Percentiles rank a stretch among this genome's conserved stretches.
phyloP scores from a whole-genome alignment of 2,329 filamentous ascomycete genomes.

The Anthostomella pinea region DNA sequence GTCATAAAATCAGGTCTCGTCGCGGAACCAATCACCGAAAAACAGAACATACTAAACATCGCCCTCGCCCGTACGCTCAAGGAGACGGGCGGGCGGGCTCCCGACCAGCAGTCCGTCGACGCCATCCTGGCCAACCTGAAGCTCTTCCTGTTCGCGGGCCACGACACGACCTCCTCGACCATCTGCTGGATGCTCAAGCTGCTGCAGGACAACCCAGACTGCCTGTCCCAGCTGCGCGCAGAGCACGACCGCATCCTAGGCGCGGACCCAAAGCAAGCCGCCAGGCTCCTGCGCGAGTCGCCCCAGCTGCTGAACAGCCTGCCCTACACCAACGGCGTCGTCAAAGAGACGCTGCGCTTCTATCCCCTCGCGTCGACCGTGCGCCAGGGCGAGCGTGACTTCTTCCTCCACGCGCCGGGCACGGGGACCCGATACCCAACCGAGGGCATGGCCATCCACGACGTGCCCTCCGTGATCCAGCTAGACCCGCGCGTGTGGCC shows the following conservation, averaged over 20 bases:
- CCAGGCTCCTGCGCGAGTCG: background rate
- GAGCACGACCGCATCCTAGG: constrained; percentile 7
- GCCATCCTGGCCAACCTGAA: constrained; percentile 7
- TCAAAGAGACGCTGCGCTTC: constrained; percentile 15
- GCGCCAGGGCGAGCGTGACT: constrained; percentile 3
- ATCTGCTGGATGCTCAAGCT: constrained; percentile 6
- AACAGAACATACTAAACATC: constrained; percentile 5
- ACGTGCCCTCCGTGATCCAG: constrained; percentile 8
- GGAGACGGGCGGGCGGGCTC: constrained; percentile 2
- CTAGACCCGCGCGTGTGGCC: constrained; percentile 10
- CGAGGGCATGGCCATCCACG: background rate
- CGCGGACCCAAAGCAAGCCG: background rate
- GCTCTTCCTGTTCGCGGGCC: constrained; percentile 8
- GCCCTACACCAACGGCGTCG: constrained; percentile 2
- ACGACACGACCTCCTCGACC: constrained; percentile 3
- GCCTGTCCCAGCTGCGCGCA: background rate
- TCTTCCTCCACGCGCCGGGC: too few relatives aligned
- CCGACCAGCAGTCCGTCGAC: constrained; percentile 6
- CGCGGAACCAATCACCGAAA: too few relatives aligned
- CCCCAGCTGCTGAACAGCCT: constrained; percentile 5
- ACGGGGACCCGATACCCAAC: constrained; percentile 4
- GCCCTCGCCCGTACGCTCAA: background rate
- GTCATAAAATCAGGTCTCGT: too few relatives aligned
- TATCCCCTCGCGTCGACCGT: constrained; percentile 5
- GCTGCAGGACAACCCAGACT: constrained; percentile 6